phyloP scores from a whole-genome alignment of 306 rosid species.

The Vachellia pachyceras region DNA sequence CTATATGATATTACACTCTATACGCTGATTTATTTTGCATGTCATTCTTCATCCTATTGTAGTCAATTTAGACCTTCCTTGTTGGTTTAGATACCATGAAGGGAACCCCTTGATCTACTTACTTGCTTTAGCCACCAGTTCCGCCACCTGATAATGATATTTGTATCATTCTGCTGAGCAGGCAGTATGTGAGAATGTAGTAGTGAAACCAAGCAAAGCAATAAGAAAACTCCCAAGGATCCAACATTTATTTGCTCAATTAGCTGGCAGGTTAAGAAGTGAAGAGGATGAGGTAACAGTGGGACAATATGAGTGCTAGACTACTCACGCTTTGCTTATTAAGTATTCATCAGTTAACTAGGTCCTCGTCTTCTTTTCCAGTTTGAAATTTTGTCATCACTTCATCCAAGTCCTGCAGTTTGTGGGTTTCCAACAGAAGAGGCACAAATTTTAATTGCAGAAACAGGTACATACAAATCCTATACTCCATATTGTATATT shows the following conservation, averaged over 20 bases:
- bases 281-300: constrained; percentile 90
- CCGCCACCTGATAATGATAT: background rate
- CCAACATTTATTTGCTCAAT: constrained; percentile 84
- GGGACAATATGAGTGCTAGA: constrained; percentile 12
- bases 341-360: constrained; percentile 19
- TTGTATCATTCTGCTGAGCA: constrained; percentile 39
- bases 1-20: background rate
- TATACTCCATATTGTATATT: background rate
- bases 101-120: constrained; percentile 1
- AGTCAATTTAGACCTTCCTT: constrained; percentile 6
- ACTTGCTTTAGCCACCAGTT: background rate
- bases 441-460: constrained; percentile 79
- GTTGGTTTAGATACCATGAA: constrained; percentile 6
- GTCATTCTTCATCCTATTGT: constrained; percentile 22
- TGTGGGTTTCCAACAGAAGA: constrained; percentile 97
- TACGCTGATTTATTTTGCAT: constrained; percentile 15
- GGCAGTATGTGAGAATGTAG: constrained; percentile 74
- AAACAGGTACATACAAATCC: constrained; percentile 64
- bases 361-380: constrained; percentile 39
- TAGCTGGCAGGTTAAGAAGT: constrained; percentile 67
- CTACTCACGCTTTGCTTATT: constrained; percentile 21
- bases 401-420: constrained; percentile 98
- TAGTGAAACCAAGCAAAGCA: constrained; percentile 72
- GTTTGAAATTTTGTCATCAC: constrained; percentile 83
- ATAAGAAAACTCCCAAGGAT: constrained; percentile 82